Conservation (phyloP, 75 land plant genomes). For the Picea glauca region DNA sequence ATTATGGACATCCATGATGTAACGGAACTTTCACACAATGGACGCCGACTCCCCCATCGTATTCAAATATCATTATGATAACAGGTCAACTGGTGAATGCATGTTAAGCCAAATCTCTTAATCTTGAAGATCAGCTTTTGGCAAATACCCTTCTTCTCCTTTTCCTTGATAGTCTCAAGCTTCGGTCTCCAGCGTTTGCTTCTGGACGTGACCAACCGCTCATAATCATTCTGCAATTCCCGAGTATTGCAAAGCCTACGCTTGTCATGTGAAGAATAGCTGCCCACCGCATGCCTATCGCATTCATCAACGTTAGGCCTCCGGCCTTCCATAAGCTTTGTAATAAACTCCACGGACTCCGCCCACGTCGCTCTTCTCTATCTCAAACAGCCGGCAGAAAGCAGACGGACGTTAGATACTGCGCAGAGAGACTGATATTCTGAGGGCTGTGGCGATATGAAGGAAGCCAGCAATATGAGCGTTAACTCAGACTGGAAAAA, state of each 20-base stretch:
- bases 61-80: no score
- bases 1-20: no score
- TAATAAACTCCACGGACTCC: constrained; percentile 25
- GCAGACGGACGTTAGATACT: constrained; percentile 5
- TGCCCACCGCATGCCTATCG: no score
- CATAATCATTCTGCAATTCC: constrained; percentile 43
- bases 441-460: not conserved
- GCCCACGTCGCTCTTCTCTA: constrained; percentile 24
- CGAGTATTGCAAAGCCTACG: constrained; percentile 36
- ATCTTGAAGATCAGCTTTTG: no score
- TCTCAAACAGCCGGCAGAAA: constrained; percentile 19
- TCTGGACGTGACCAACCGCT: constrained; percentile 25
- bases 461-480: constrained; percentile 34
- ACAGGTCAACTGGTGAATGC: no score
- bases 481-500: constrained; percentile 44
- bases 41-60: no score
- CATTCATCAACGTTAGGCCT: not conserved
- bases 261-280: not conserved
- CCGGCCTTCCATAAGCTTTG: constrained; percentile 18
- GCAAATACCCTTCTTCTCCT: not conserved
- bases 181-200: constrained; percentile 36
- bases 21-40: no score
- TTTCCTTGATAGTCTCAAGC: constrained; percentile 49
- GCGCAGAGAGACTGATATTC: no score
- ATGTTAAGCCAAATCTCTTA: no score